A percentile compares a stretch with the other conserved stretches of the same genome.
phyloP scores from a whole-genome alignment of 192 early-diverging fungal species.

The Coemansia sp. region DNA sequence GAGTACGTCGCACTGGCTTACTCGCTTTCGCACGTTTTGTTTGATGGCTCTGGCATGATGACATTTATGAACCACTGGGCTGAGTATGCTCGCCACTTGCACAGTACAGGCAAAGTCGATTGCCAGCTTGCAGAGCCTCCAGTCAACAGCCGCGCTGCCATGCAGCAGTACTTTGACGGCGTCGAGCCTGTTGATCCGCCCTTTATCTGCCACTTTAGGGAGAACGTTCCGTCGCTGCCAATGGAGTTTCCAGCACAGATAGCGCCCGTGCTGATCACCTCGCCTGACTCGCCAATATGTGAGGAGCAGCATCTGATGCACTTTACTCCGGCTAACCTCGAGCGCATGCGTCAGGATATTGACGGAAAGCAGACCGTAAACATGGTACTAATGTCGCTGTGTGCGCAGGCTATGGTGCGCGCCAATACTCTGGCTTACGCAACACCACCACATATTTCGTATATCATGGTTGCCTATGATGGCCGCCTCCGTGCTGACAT shows the following conservation, averaged over 20 bases:
- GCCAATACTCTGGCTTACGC: constrained; percentile 27
- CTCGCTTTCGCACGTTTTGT: constrained; percentile 37
- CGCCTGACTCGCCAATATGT: constrained; percentile 22
- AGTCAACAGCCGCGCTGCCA: constrained; percentile 18
- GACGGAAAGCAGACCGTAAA: constrained; percentile 23
- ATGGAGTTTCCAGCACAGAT: constrained; percentile 14
- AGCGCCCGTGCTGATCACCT: constrained; percentile 34
- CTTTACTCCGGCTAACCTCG: constrained; percentile 18
- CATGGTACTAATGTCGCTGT: constrained; percentile 20
- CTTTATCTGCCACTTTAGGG: constrained; percentile 36
- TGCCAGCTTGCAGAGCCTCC: constrained; percentile 22
- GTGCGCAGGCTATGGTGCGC: constrained; percentile 21
- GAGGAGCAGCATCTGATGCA: constrained; percentile 50
- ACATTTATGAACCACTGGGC: constrained; percentile 46
- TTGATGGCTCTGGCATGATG: constrained; percentile 28
- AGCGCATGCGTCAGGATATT: constrained; percentile 43
- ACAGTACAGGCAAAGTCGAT: neutral
- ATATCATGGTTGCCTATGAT: constrained; percentile 46
- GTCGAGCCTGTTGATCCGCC: constrained; percentile 27
- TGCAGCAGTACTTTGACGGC: constrained; percentile 27
- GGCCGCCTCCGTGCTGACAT: constrained; percentile 26
- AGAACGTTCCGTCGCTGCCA: neutral
- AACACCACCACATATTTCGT: constrained; percentile 14
- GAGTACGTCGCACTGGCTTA: constrained; percentile 33
- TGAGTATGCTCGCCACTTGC: constrained; percentile 31